These are phyloP conservation scores for Ustilago hordei DNA, from an alignment of 1,284 basidiomycete species.

Conservation along the genomic window DNA sequence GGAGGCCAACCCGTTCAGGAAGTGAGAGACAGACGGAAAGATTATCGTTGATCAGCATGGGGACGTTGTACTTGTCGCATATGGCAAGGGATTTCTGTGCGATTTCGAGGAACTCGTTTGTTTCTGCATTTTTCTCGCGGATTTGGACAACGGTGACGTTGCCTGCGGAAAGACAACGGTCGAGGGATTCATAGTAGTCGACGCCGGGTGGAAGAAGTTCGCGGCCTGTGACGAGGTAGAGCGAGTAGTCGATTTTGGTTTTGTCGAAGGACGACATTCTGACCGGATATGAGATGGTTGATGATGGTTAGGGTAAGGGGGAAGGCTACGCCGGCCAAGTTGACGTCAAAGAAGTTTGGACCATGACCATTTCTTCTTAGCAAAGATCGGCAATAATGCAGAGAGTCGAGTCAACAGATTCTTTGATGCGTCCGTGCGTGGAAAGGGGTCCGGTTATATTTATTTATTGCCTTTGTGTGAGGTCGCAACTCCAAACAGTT, in stretches of 20 bases:
- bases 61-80: slow-evolving; percentile 83
- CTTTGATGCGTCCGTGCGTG: slow-evolving; percentile 16
- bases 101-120: slow-evolving; percentile 78
- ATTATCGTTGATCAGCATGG: slow-evolving; percentile 82
- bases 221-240: slow-evolving; percentile 82
- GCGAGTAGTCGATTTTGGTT: slow-evolving; percentile 52
- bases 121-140: slow-evolving; percentile 57
- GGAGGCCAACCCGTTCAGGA: slow-evolving; percentile 79
- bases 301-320: background rate
- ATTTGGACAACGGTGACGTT: slow-evolving; percentile 87
- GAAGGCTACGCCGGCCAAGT: background rate
- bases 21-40: slow-evolving; percentile 60
- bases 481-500: background rate
- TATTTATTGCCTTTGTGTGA: background rate
- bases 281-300: background rate
- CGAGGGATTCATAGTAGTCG: slow-evolving; percentile 80
- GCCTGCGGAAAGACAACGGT: slow-evolving; percentile 83
- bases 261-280: slow-evolving; percentile 23
- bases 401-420: slow-evolving; percentile 9
- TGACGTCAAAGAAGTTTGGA: slow-evolving; percentile 1
- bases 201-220: slow-evolving; percentile 80
- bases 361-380: background rate
- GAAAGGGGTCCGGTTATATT: background rate
- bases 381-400: slow-evolving; percentile 11
- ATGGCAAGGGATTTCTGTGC: slow-evolving; percentile 79